phyloP scores from a whole-genome alignment of 192 early-diverging fungal genomes.

The Paraglomus occultum region DNA sequence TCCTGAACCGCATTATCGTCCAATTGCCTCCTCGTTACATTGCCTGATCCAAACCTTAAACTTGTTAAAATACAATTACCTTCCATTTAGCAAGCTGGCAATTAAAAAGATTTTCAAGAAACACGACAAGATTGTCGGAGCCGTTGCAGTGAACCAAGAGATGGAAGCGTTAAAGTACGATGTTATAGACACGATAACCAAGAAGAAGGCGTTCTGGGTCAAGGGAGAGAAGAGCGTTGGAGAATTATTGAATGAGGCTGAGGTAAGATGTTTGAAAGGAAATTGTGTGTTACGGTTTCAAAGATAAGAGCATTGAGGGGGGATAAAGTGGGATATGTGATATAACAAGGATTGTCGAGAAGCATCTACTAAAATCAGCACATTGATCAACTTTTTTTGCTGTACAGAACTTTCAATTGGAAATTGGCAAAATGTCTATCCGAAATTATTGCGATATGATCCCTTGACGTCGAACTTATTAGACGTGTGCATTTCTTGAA shows the following conservation, averaged over 20 bases:
- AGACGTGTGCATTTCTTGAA: too few species aligned
- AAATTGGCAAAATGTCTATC: conserved; percentile 5
- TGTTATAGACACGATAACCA: background rate
- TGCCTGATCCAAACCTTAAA: background rate
- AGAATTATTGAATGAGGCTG: conserved; percentile 9
- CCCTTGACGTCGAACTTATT: background rate
- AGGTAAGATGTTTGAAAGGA: background rate
- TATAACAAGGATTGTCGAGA: too few species aligned
- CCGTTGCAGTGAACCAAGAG: background rate
- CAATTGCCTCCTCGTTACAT: background rate
- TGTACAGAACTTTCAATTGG: conserved; percentile 4
- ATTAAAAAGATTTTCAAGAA: conserved; percentile 12
- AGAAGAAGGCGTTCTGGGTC: background rate
- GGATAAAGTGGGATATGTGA: too few species aligned
- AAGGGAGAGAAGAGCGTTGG: background rate
- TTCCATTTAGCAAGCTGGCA: background rate
- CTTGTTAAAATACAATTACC: conserved; percentile 1
- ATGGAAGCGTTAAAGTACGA: background rate
- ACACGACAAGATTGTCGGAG: conserved; percentile 1
- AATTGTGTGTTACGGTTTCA: background rate
- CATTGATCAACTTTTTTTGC: background rate
- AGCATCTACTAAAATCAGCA: too few species aligned
- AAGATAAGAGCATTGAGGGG: too few species aligned
- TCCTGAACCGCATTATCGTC: background rate
- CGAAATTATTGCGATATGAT: conserved; percentile 6